Evolutionary conservation across 2,329 filamentous ascomycete species (phyloP), one percentile per base, ranked within the genome.

Genomic region (Fusarium phyllophilum): DNA sequence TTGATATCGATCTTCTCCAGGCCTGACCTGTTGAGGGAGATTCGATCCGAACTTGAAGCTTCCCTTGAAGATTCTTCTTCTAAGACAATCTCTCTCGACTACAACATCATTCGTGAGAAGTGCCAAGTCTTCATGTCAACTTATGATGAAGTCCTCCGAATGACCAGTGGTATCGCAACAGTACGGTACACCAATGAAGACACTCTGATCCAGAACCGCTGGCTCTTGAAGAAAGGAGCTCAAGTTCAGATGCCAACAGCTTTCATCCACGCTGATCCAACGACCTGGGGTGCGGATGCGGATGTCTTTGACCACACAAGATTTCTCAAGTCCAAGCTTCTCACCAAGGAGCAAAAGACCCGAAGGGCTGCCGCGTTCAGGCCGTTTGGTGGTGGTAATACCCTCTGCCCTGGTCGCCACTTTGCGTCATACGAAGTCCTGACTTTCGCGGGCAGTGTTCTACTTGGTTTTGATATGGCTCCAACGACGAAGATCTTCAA

Each of bases 181-280:
- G 73, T 75, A 13, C 42, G 73, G 13, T 75, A 73, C 41, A 75
- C 73, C 1, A 75, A 75, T 10, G 73, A 75, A 33, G 73, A 75
- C 8, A 75, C 73, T 2, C 13, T 75, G 0, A 68, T 75, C 4
- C 66, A 71, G 7, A 45, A 55, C 13, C 69, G 73, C 1, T 75
- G 73, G 73, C 44, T 75, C 0, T 17, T 75, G 20, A 75, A 75
- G 61, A 75, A 75, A 55, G 73, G 73, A 3, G 61, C 73, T 6
- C 73, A 75, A 45, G 72, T 75, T 1, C 73, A 75, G 54, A 75
- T 75, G 73, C 73, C 73, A 14, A 75, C 73, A 8, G 73, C 73
- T 0, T 75, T 75, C 44, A 75, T 75, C 31, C 73, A 75, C 34
- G 58, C 62, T 2, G 73, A 75, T 34, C 73, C 73, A 38, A 41